phyloP scores from a whole-genome alignment of 2,329 filamentous ascomycete species.

The Zymoseptoria brevis region DNA sequence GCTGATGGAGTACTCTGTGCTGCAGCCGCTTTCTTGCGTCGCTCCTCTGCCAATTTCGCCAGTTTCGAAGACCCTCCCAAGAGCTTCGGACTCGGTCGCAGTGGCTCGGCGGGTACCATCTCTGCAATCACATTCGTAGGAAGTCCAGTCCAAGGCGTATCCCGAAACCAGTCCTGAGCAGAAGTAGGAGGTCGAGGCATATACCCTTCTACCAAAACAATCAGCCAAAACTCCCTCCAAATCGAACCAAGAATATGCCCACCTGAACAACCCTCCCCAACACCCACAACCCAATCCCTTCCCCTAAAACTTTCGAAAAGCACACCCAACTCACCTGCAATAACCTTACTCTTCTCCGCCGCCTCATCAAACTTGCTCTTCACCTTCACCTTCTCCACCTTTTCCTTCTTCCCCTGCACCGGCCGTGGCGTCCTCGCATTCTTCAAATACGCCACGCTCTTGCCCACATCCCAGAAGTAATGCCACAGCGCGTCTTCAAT shows the following conservation, averaged over 20 bases:
- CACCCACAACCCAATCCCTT: neutral
- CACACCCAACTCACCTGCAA: slow-evolving; percentile 38
- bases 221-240: slow-evolving; percentile 19
- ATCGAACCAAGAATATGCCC: neutral
- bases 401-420: slow-evolving; percentile 32
- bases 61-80: slow-evolving; percentile 85
- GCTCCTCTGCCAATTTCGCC: slow-evolving; percentile 76
- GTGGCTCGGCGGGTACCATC: slow-evolving; percentile 45
- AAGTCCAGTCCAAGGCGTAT: slow-evolving; percentile 77
- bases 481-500: slow-evolving; percentile 90
- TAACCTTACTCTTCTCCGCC: slow-evolving; percentile 35
- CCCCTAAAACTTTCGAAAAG: slow-evolving; percentile 1
- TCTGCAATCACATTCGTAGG: slow-evolving; percentile 56
- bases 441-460: slow-evolving; percentile 70
- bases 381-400: slow-evolving; percentile 23
- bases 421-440: slow-evolving; percentile 30
- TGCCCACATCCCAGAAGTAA: slow-evolving; percentile 89
- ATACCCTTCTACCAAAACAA: slow-evolving; percentile 6
- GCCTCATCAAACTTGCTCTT: slow-evolving; percentile 17
- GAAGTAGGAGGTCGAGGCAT: slow-evolving; percentile 27
- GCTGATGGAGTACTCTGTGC: slow-evolving; percentile 9
- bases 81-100: slow-evolving; percentile 59
- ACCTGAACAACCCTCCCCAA: neutral
- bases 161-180: slow-evolving; percentile 61
- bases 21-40: slow-evolving; percentile 68